phyloP scores from a whole-genome alignment of 768 basidiomycete species.

The Panaeolus cyanescens region DNA sequence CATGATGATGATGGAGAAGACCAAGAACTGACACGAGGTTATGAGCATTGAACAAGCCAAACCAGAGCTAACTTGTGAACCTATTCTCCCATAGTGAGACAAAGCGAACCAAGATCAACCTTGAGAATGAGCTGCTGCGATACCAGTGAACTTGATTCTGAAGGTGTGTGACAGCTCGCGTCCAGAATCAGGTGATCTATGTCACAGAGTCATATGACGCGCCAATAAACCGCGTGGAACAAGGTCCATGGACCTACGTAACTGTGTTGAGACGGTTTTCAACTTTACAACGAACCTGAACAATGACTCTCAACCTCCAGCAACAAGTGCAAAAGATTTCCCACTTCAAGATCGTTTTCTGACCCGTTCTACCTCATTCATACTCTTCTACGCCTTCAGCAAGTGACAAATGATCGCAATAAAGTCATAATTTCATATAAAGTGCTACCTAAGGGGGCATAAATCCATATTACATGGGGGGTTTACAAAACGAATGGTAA shows the following conservation, averaged over 20 bases:
- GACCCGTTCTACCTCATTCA: too few relatives aligned
- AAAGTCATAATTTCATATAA: background rate
- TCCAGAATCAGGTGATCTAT: background rate
- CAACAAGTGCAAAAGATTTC: too few relatives aligned
- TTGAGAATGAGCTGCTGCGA: too few relatives aligned
- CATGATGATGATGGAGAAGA: too few relatives aligned
- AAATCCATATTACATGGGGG: constrained; percentile 10
- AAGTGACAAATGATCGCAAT: constrained; percentile 2
- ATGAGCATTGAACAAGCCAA: too few relatives aligned
- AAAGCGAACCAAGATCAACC: too few relatives aligned
- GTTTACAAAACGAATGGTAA: constrained; percentile 15
- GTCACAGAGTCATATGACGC: background rate
- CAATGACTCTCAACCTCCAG: background rate
- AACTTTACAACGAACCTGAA: background rate
- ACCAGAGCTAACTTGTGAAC: too few relatives aligned
- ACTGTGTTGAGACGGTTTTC: background rate
- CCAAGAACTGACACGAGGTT: too few relatives aligned
- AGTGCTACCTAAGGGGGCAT: constrained; percentile 3
- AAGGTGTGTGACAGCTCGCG: background rate
- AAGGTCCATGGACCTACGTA: constrained; percentile 1
- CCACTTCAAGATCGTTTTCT: too few relatives aligned
- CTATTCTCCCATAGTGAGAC: too few relatives aligned
- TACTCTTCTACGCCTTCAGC: background rate
- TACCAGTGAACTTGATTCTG: too few relatives aligned
- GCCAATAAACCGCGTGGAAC: background rate